Percentiles rank a stretch among this genome's conserved stretches.
Evolutionary conservation across 129 eudicot species (phyloP).

Genomic region (Centaurea solstitialis): DNA sequence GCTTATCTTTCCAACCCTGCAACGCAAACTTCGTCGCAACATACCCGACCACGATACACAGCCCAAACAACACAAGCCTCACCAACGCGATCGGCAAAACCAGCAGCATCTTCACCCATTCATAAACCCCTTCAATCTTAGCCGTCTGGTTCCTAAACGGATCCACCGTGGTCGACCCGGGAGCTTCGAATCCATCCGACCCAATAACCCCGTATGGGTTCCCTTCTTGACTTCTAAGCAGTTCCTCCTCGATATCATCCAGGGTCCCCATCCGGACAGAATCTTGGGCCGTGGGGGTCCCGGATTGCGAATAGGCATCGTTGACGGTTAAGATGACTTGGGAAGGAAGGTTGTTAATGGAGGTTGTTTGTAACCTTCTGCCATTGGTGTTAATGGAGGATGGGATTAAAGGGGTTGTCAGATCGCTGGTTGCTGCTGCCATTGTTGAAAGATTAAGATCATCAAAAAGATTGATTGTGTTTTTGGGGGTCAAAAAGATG

Average conservation of each 20-base stretch:
- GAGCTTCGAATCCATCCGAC: conserved; percentile 46
- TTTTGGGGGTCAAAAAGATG: background rate
- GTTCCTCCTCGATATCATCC: background rate
- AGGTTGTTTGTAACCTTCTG: conserved; percentile 33
- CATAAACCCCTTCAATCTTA: conserved; percentile 70
- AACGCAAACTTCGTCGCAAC: conserved; percentile 67
- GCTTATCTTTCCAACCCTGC: conserved; percentile 77
- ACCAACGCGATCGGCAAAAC: conserved; percentile 60
- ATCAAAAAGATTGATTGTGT: conserved; percentile 6
- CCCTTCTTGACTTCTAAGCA: background rate
- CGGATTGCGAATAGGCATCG: conserved; percentile 29
- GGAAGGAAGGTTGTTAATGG: conserved; percentile 31
- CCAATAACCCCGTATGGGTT: conserved; percentile 72
- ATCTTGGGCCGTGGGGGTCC: conserved; percentile 17
- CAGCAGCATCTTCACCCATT: conserved; percentile 79
- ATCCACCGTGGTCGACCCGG: conserved; percentile 59
- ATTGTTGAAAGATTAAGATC: conserved; percentile 21
- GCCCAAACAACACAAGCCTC: conserved; percentile 65
- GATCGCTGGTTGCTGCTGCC: conserved; percentile 35
- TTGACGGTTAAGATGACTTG: conserved; percentile 48
- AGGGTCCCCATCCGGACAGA: background rate
- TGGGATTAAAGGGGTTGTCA: conserved; percentile 25
- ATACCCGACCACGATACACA: conserved; percentile 64
- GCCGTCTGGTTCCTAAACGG: conserved; percentile 80
- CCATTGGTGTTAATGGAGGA: conserved; percentile 26